Base-by-base conservation (phyloP, 2,329 filamentous ascomycete genomes). In the Hymenotorrendiella dingleyae region DNA sequence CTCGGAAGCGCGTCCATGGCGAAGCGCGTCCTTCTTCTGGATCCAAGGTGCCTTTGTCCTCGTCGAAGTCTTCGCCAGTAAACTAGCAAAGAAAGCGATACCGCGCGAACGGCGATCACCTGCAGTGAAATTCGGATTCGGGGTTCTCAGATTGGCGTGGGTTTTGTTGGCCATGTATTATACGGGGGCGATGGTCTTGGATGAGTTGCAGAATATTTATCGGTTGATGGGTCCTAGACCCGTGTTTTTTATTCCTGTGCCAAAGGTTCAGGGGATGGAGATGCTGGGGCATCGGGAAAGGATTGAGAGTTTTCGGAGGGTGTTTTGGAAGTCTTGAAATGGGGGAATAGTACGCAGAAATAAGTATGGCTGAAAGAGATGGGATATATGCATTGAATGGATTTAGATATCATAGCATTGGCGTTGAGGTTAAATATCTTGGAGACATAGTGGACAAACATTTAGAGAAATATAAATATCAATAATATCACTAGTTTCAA, bases 11-110 rank as follows among this genome's bases (percentile, higher is more conserved):
- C 42, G 26, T n/a, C 41, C 27, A 5, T n/a, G 39, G 14, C 24
- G 22, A 28, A 45, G 42, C 20, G 29, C 41, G 1, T 38, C 35
- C 6, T 49, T 49, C n/a, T 43, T 49, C 24, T 50, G 47, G 47
- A 38, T 48, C 9, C 46, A 48, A 8, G 46, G 43, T 22, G 39
- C 30, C 17, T 48, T 35, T 23, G 46, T 45, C 3, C 24, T 48
- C 10, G 28, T 24, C 14, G 46, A 48, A 24, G 37, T 43, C 8
- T 11, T 38, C 22, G 8, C 4, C 9, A 29, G 27, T 10, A 29
- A 29, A 14, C 16, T 29, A 29, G 27, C 9, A 29, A 14, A 14
- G 11, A 4, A 11, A 12, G 16, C 16, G 4, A 29, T 14, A 8
- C 27, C 27, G 11, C 12, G 16, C 11, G 4, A 29, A 12, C 27